Evolutionary conservation across 129 eudicot genomes (phyloP).

Genomic region (Erigeron canadensis): DNA sequence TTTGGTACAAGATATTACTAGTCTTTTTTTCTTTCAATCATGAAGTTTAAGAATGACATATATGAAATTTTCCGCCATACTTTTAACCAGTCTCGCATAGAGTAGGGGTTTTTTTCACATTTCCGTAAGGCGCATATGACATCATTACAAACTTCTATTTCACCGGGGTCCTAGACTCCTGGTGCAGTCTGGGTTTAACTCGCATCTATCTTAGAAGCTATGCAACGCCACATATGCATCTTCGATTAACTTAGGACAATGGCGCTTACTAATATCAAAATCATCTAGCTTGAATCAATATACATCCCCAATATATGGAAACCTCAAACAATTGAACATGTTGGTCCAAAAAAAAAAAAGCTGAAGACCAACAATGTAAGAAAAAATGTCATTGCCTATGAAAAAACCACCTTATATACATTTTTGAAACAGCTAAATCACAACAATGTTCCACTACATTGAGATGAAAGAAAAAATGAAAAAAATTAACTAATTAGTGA

Average conservation of each 20-base stretch:
- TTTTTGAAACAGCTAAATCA: conserved; percentile 7
- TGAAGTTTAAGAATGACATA: too few relatives aligned
- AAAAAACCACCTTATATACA: conserved; percentile 25
- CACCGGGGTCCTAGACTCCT: background rate
- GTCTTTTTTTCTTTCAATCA: too few relatives aligned
- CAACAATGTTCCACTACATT: conserved; percentile 17
- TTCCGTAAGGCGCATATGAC: background rate
- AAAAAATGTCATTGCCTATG: background rate
- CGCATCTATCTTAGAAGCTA: too few relatives aligned
- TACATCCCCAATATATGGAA: background rate
- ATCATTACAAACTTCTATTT: background rate
- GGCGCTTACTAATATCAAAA: too few relatives aligned
- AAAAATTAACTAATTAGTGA: conserved; percentile 19
- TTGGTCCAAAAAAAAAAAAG: background rate
- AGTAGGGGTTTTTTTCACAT: too few relatives aligned
- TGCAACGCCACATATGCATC: too few relatives aligned
- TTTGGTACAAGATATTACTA: too few relatives aligned
- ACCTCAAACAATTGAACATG: background rate
- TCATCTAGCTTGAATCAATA: too few relatives aligned
- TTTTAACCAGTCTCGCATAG: too few relatives aligned
- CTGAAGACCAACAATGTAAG: conserved; percentile 3
- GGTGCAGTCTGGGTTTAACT: too few relatives aligned
- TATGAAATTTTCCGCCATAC: too few relatives aligned
- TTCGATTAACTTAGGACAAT: too few relatives aligned
- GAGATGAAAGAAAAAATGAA: background rate